Conservation (phyloP, 225 moss, liverwort and hornwort species). For the Pseudoscleropodium purum region DNA sequence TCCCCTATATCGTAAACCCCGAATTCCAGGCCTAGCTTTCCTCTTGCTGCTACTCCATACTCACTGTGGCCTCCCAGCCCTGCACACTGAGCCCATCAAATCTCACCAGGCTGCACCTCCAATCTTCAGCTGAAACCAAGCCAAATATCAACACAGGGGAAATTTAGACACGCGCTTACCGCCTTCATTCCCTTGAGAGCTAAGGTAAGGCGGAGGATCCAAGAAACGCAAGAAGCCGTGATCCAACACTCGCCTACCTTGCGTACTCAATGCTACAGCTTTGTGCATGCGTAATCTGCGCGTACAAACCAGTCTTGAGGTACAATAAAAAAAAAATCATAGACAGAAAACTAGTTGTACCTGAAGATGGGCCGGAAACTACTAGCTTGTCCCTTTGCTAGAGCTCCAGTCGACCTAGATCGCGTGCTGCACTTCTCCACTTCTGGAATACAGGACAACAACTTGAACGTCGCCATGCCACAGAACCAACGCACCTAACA, state of each 20-base stretch:
- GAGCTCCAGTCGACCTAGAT: background rate
- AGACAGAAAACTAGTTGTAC: background rate
- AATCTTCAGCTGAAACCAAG: conserved; percentile 2
- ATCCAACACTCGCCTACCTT: background rate
- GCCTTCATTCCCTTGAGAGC: background rate
- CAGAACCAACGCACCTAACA: background rate
- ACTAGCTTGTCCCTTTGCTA: background rate
- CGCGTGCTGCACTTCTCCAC: background rate
- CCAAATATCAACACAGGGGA: background rate
- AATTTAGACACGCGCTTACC: background rate
- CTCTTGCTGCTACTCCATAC: background rate
- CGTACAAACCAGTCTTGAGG: background rate
- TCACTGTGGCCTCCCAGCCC: background rate
- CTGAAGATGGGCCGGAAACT: background rate
- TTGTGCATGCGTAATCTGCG: background rate
- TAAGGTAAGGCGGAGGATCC: background rate
- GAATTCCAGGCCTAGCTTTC: background rate
- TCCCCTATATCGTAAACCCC: background rate
- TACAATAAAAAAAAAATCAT: background rate
- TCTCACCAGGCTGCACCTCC: background rate
- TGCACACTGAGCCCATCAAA: background rate
- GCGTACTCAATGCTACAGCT: background rate
- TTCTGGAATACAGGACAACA: background rate
- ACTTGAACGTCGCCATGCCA: background rate
- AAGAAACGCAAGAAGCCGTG: background rate